Evolutionary conservation across 176 grass and related monocot species (phyloP).

Genomic region (Tuctoria greenei): DNA sequence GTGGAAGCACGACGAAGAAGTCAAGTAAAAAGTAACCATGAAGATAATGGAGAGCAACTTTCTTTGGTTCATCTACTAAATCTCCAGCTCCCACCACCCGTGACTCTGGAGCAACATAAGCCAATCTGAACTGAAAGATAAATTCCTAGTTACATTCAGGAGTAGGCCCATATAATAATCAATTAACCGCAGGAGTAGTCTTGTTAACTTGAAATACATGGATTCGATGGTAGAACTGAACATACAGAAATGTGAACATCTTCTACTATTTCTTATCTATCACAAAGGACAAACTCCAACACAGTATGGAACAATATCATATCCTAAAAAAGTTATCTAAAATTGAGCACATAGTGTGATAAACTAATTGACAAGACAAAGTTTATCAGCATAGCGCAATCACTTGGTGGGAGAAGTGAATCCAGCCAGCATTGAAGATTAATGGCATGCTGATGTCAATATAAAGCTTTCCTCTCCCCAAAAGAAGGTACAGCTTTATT

Average conservation of each 20-base stretch:
- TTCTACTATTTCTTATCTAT: not conserved
- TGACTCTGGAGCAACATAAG: slow-evolving; percentile 93
- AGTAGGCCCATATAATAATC: not conserved
- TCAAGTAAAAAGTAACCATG: slow-evolving; percentile 79
- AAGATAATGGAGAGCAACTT: slow-evolving; percentile 86
- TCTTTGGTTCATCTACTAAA: slow-evolving; percentile 81
- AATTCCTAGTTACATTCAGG: slow-evolving; percentile 20
- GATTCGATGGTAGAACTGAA: slow-evolving; percentile 12
- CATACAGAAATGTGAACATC: not conserved
- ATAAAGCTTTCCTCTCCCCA: not conserved
- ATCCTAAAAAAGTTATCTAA: not conserved
- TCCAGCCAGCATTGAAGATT: not conserved
- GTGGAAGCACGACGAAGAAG: slow-evolving; percentile 86
- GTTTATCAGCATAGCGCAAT: not conserved
- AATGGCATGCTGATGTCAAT: not conserved
- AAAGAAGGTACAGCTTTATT: not conserved
- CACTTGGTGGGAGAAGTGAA: not conserved
- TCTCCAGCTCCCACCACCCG: slow-evolving; percentile 89
- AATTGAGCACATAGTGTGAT: not conserved
- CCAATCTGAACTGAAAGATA: slow-evolving; percentile 82
- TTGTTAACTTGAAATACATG: not conserved
- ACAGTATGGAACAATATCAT: slow-evolving; percentile 5
- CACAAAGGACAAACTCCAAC: not conserved
- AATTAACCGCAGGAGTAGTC: not conserved
- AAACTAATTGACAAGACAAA: slow-evolving; percentile 13